Evolutionary conservation across 331 rosid genomes (phyloP).

Genomic region (Stylosanthes scabra): DNA sequence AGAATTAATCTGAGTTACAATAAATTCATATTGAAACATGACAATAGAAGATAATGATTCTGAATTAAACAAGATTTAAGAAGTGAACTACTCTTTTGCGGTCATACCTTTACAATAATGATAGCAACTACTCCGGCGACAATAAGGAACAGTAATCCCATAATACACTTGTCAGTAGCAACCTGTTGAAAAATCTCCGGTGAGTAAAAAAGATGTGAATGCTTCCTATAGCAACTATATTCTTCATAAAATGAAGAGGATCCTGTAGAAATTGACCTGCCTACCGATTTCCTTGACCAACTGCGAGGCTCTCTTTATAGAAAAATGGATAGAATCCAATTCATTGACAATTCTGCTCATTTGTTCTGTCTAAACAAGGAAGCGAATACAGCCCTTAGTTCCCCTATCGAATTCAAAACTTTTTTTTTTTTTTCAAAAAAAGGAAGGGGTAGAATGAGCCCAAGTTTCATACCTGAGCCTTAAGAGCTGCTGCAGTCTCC

Average conservation of each 20-base stretch:
- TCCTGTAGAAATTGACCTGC: slow-evolving; percentile 81
- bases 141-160: slow-evolving; percentile 78
- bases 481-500: slow-evolving; percentile 88
- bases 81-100: slow-evolving; percentile 27
- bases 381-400: slow-evolving; percentile 39
- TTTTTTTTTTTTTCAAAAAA: too few species aligned
- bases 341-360: slow-evolving; percentile 96
- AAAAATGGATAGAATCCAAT: slow-evolving; percentile 96
- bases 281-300: slow-evolving; percentile 98
- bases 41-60: slow-evolving; percentile 12
- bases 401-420: slow-evolving; percentile 34
- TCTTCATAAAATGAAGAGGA: slow-evolving; percentile 40
- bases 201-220: slow-evolving; percentile 20
- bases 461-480: slow-evolving; percentile 74
- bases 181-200: slow-evolving; percentile 52
- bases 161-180: slow-evolving; percentile 91
- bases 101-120: slow-evolving; percentile 67
- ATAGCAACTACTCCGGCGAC: slow-evolving; percentile 82
- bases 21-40: slow-evolving; percentile 8
- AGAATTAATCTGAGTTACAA: not conserved
- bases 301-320: slow-evolving; percentile 86
- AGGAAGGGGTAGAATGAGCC: not conserved
- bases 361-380: slow-evolving; percentile 82
- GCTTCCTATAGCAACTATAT: slow-evolving; percentile 14
- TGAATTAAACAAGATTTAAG: slow-evolving; percentile 34